Conservation (phyloP, 768 basidiomycete species). For the Cystoderma amianthinum region DNA sequence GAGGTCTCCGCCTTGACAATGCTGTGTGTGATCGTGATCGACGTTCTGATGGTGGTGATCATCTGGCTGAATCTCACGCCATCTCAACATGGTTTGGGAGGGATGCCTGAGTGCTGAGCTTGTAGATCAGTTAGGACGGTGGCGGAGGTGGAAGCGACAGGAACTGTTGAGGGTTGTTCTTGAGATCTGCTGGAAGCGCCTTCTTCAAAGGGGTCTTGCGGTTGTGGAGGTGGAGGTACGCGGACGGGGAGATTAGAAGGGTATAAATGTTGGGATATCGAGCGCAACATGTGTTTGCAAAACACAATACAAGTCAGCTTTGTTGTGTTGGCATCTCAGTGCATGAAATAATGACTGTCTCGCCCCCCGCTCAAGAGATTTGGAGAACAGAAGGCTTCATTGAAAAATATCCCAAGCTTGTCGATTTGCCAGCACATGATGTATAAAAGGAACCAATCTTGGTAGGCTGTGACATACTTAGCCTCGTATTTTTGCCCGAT, state of each 20-base stretch:
- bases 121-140: conserved; percentile 58
- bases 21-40: not conserved
- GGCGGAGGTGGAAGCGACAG: conserved; percentile 16
- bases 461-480: no score
- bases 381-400: no score
- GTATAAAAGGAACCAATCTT: no score
- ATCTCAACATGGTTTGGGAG: conserved; percentile 72
- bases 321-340: no score
- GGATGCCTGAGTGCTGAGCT: conserved; percentile 75
- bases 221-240: conserved; percentile 50
- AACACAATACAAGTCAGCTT: no score
- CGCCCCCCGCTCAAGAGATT: no score
- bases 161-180: conserved; percentile 6
- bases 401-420: no score
- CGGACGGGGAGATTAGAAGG: conserved; percentile 61
- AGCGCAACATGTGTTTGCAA: no score
- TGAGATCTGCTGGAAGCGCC: conserved; percentile 10
- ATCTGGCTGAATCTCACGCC: conserved; percentile 31
- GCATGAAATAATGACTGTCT: no score
- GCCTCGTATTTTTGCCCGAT: conserved; percentile 7
- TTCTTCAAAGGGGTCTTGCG: conserved; percentile 17
- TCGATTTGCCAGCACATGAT: no score
- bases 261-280: conserved; percentile 25
- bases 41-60: conserved; percentile 2
- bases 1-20: conserved; percentile 8